A percentile compares a stretch with the other conserved stretches of the same genome.
phyloP scores from a whole-genome alignment of 495 filamentous ascomycete genomes.

The Hyaloscypha variabilis region DNA sequence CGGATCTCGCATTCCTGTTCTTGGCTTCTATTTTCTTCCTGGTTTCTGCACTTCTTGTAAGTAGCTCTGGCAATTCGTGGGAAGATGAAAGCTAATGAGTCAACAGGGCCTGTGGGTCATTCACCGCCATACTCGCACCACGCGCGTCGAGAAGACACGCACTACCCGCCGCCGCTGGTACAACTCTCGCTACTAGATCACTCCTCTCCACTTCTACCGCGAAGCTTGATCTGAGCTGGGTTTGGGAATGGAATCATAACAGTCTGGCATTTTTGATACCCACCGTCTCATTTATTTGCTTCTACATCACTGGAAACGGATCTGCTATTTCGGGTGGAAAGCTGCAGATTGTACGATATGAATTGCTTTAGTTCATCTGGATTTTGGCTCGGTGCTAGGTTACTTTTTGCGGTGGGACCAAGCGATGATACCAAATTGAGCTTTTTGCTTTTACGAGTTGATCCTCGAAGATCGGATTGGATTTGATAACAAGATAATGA shows the following conservation, averaged over 20 bases:
- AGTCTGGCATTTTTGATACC: too few relatives aligned
- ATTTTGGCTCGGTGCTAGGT: neutral
- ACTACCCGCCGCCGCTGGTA: constrained; percentile 2
- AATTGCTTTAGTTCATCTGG: neutral
- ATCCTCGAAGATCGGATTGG: neutral
- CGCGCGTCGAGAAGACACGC: neutral
- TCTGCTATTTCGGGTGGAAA: neutral
- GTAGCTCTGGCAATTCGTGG: too few relatives aligned
- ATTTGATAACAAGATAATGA: neutral
- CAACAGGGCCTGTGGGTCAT: constrained; percentile 3
- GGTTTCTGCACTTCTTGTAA: constrained; percentile 46
- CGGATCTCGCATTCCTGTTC: constrained; percentile 63
- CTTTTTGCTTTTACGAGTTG: constrained; percentile 4
- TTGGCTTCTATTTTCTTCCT: constrained; percentile 61
- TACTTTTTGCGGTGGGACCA: neutral
- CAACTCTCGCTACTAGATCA: neutral
- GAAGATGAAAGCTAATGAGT: neutral
- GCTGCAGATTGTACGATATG: neutral
- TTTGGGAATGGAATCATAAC: too few relatives aligned
- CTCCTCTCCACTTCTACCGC: neutral
- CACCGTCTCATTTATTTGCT: neutral
- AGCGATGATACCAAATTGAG: constrained; percentile 7
- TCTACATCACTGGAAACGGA: neutral
- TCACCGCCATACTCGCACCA: neutral
- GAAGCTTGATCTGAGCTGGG: too few relatives aligned